A percentile compares a stretch with the other conserved stretches of the same genome.
These are phyloP conservation scores for Mortierella sp. DNA, from an alignment of 371 early-diverging fungal species.

Conservation along the genomic window DNA sequence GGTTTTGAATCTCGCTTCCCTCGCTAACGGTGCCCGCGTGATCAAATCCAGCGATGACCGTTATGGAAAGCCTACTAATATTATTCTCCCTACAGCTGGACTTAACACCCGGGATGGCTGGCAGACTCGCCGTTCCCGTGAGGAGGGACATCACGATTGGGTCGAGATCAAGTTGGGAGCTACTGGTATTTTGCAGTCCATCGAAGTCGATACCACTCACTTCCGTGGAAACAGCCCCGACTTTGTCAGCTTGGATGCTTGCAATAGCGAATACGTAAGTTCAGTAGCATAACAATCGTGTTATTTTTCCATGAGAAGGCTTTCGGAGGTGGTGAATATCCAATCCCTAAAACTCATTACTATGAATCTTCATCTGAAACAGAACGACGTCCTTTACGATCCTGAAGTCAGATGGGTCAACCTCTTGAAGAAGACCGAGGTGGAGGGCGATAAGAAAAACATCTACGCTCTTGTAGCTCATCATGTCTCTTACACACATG, in stretches of 20 bases:
- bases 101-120: slow-evolving; percentile 81
- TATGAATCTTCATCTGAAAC: neutral
- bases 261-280: slow-evolving; percentile 53
- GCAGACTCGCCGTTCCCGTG: slow-evolving; percentile 80
- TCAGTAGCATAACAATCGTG: too few relatives aligned
- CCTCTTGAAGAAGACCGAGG: slow-evolving; percentile 41
- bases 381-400: slow-evolving; percentile 54
- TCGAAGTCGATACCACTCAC: slow-evolving; percentile 84
- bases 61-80: slow-evolving; percentile 77
- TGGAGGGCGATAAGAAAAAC: slow-evolving; percentile 49
- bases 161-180: slow-evolving; percentile 81
- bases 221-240: slow-evolving; percentile 89
- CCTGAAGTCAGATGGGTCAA: slow-evolving; percentile 49
- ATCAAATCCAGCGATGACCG: slow-evolving; percentile 79
- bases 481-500: slow-evolving; percentile 37
- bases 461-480: slow-evolving; percentile 19
- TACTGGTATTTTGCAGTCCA: slow-evolving; percentile 76
- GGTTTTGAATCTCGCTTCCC: slow-evolving; percentile 77
- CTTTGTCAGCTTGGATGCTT: slow-evolving; percentile 72
- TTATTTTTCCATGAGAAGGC: neutral
- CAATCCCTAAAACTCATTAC: neutral
- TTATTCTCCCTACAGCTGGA: slow-evolving; percentile 81
- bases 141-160: slow-evolving; percentile 77
- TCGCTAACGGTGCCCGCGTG: slow-evolving; percentile 81
- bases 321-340: neutral